Evolutionary conservation across 1,284 basidiomycete genomes (phyloP).

Genomic region (Leccinum glutinopallens): DNA sequence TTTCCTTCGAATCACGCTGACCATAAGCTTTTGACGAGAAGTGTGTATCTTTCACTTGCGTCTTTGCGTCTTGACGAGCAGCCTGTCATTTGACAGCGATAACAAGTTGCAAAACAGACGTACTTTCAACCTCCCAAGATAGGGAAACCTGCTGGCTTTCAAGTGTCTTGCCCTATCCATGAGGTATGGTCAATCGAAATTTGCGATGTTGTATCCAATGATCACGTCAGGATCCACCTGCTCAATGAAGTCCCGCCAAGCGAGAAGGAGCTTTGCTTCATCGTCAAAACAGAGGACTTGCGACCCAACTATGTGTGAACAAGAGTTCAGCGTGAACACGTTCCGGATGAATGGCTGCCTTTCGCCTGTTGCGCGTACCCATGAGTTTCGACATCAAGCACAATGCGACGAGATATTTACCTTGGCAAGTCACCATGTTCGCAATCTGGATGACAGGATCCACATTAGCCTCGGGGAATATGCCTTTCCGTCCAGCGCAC

Average conservation of each 20-base stretch:
- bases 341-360: conserved; percentile 91
- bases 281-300: conserved; percentile 87
- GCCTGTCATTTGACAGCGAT: conserved; percentile 8
- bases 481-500: conserved; percentile 93
- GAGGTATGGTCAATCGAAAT: conserved; percentile 94
- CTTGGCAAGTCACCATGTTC: conserved; percentile 96
- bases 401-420: conserved; percentile 42
- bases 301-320: conserved; percentile 91
- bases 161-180: conserved; percentile 86
- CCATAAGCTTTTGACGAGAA: conserved; percentile 97
- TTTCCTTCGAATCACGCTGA: conserved; percentile 93
- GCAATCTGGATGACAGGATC: conserved; percentile 98
- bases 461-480: conserved; percentile 86
- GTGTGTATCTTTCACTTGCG: conserved; percentile 87
- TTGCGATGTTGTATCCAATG: conserved; percentile 91
- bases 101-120: conserved; percentile 19
- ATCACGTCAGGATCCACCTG: conserved; percentile 91
- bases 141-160: conserved; percentile 73
- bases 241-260: conserved; percentile 86
- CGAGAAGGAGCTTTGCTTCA: conserved; percentile 71
- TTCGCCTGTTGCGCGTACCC: conserved; percentile 57
- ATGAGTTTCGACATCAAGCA: conserved; percentile 4
- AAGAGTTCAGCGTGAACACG: conserved; percentile 93
- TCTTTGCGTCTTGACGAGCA: conserved; percentile 58
- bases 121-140: conserved; percentile 81